A percentile compares a stretch with the other conserved stretches of the same genome.
Conservation (phyloP, 345 rosid genomes). For the Gossypium bickii region DNA sequence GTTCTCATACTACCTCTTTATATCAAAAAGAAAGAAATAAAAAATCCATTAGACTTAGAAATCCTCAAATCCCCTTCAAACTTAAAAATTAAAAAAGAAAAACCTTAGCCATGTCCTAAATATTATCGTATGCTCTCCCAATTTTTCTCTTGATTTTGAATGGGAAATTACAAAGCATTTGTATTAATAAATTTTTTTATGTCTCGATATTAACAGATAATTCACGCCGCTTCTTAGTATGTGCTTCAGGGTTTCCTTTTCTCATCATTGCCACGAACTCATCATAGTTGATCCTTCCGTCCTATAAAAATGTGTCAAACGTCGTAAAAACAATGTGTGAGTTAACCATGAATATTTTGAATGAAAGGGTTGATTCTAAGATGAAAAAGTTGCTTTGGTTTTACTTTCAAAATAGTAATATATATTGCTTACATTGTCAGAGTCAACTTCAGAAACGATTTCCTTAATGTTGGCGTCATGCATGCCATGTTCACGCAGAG, state of each 20-base stretch:
- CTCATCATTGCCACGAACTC: conserved; percentile 98
- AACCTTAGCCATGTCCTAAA: not conserved
- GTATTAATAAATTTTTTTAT: not conserved
- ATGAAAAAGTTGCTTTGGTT: not conserved
- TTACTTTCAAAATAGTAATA: not conserved
- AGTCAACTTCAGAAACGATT: conserved; percentile 74
- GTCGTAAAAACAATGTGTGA: not conserved
- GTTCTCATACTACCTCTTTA: not conserved
- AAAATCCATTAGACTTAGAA: not conserved
- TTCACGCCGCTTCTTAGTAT: conserved; percentile 87
- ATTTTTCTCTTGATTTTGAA: not conserved
- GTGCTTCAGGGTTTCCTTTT: conserved; percentile 83
- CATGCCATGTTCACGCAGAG: conserved; percentile 76
- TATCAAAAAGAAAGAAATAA: not conserved
- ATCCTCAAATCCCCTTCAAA: not conserved
- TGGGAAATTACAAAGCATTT: not conserved
- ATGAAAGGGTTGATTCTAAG: too few relatives aligned
- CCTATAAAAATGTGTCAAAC: conserved; percentile 37
- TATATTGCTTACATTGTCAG: conserved; percentile 54
- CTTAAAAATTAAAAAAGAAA: not conserved
- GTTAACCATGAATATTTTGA: too few relatives aligned
- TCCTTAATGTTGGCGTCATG: conserved; percentile 69
- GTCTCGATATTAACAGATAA: conserved; percentile 24
- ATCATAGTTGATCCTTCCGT: conserved; percentile 86
- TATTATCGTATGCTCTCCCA: not conserved